Evolutionary conservation across 306 rosid species (phyloP).

Genomic region (Cyamopsis tetragonoloba): DNA sequence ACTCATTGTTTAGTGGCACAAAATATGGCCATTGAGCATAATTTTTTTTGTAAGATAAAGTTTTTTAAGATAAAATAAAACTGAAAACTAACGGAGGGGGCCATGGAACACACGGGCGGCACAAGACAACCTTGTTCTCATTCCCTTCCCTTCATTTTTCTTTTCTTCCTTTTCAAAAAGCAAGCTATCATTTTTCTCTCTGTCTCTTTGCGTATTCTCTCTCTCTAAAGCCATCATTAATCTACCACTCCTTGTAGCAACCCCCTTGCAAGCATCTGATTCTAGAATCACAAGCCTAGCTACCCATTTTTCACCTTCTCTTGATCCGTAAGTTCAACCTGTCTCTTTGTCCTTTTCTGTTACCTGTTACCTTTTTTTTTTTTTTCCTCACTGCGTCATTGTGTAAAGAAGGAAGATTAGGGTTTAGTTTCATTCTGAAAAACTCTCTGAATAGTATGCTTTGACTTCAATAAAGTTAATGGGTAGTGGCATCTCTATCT

Average conservation of each 20-base stretch:
- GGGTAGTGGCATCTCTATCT: conserved; percentile 9
- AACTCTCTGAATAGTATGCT: neutral
- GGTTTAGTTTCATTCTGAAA: conserved; percentile 32
- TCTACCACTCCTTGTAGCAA: conserved; percentile 30
- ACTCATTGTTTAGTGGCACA: too few species aligned
- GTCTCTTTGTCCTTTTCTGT: conserved; percentile 20
- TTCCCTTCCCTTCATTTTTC: neutral
- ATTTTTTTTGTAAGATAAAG: too few species aligned
- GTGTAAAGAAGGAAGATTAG: conserved; percentile 17
- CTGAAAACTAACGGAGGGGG: conserved; percentile 16
- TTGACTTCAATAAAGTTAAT: conserved; percentile 28
- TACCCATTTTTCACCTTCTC: conserved; percentile 24
- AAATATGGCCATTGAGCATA: too few species aligned
- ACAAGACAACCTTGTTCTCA: neutral
- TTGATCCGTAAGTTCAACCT: conserved; percentile 56
- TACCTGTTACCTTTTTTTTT: too few species aligned
- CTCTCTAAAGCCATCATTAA: conserved; percentile 6
- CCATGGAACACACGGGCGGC: conserved; percentile 32
- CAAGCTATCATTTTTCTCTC: conserved; percentile 24
- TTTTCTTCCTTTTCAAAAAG: conserved; percentile 33
- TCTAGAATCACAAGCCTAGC: conserved; percentile 40
- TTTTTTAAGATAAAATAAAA: too few species aligned
- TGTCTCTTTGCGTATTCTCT: conserved; percentile 29
- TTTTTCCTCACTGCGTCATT: conserved; percentile 26
- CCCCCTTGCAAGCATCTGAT: conserved; percentile 44